Evolutionary conservation across 2,329 filamentous ascomycete species (phyloP).

Genomic region (Colletotrichum salicis): DNA sequence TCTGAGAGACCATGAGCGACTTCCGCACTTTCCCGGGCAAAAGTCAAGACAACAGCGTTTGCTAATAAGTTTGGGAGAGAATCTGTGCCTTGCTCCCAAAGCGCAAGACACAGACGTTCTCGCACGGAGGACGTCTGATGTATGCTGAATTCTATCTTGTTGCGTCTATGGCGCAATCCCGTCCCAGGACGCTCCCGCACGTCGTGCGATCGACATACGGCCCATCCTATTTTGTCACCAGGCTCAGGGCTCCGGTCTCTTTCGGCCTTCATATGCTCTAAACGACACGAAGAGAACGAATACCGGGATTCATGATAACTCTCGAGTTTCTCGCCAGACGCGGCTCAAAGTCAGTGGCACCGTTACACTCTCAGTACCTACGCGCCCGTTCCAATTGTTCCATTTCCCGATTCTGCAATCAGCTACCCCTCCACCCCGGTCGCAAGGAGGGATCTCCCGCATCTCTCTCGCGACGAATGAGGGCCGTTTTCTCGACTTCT

Average conservation of each 20-base stretch:
- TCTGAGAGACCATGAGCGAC: neutral
- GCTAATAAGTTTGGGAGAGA: neutral
- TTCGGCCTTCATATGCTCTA: neutral
- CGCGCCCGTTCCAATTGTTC: neutral
- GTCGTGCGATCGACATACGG: neutral
- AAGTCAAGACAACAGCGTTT: neutral
- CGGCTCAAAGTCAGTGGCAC: neutral
- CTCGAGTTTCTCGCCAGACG: neutral
- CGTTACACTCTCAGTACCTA: neutral
- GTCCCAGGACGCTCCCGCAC: neutral
- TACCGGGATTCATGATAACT: neutral
- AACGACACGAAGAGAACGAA: neutral
- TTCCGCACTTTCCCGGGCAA: neutral
- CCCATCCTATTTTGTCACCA: neutral
- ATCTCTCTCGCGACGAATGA: slow-evolving; percentile 38
- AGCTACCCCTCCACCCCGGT: slow-evolving; percentile 39
- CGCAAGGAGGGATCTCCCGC: slow-evolving; percentile 22
- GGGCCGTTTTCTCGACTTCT: slow-evolving; percentile 25
- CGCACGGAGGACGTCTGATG: neutral
- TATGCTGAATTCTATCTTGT: neutral
- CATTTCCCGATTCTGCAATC: slow-evolving; percentile 27
- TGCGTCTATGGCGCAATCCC: neutral
- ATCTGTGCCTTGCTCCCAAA: neutral
- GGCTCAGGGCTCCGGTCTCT: neutral
- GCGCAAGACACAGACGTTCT: neutral